phyloP scores from a whole-genome alignment of 73 alveolate species.

The Tetrahymena borealis region DNA sequence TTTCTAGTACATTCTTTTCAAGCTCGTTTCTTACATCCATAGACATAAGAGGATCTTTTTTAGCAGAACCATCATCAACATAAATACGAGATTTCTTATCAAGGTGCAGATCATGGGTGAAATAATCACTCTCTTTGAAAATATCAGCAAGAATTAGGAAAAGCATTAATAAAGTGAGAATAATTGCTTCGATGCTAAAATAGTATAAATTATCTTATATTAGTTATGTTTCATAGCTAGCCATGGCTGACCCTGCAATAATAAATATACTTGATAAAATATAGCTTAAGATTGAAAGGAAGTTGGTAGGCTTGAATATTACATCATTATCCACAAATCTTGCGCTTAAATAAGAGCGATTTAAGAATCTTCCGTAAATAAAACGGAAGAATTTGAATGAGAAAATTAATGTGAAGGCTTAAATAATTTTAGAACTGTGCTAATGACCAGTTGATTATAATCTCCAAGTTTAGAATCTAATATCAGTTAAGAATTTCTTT shows the following conservation, averaged over 20 bases:
- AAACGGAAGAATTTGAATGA: neutral
- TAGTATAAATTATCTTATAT: neutral
- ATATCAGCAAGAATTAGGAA: neutral
- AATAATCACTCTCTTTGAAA: neutral
- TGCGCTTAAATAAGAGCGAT: neutral
- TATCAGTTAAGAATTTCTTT: neutral
- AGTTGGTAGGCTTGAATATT: neutral
- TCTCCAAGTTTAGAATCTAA: neutral
- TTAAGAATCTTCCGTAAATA: neutral
- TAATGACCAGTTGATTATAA: neutral
- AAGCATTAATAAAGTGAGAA: neutral
- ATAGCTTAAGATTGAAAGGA: neutral
- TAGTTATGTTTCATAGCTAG: neutral
- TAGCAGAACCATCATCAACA: neutral
- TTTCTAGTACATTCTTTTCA: neutral
- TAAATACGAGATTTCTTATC: neutral
- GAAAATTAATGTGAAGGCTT: neutral
- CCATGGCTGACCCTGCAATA: neutral
- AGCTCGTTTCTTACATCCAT: neutral
- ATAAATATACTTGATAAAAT: neutral
- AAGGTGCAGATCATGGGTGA: neutral
- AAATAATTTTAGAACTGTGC: neutral
- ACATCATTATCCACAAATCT: neutral
- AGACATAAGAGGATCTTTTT: slow-evolving; percentile 2
- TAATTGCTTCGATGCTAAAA: neutral